Evolutionary conservation across 2,329 filamentous ascomycete genomes (phyloP).

Genomic region (Ophiostoma sp.): DNA sequence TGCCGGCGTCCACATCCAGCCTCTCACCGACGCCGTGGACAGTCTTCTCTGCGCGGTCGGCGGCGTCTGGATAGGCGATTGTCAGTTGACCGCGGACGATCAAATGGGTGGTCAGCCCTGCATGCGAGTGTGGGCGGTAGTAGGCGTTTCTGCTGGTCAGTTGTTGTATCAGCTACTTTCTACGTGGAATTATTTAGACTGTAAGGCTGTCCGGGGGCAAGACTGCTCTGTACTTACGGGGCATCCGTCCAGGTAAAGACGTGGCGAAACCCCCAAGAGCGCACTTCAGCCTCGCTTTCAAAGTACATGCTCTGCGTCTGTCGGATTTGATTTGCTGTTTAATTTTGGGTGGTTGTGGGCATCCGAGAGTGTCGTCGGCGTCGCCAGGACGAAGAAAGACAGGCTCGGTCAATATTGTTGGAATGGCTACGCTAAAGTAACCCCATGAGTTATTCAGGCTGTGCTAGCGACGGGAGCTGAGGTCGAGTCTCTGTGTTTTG

Average conservation of each 20-base stretch:
- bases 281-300: slow-evolving; percentile 56
- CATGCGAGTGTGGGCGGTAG: slow-evolving; percentile 63
- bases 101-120: slow-evolving; percentile 62
- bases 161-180: neutral
- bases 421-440: neutral
- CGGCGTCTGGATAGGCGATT: slow-evolving; percentile 60
- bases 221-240: slow-evolving; percentile 43
- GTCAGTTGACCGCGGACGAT: slow-evolving; percentile 61
- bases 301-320: slow-evolving; percentile 25
- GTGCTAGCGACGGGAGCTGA: neutral
- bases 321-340: neutral
- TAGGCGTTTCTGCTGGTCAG: slow-evolving; percentile 49
- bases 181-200: neutral
- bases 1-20: slow-evolving; percentile 60
- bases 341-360: neutral
- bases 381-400: neutral
- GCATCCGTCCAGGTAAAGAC: slow-evolving; percentile 69
- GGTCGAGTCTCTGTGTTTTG: neutral
- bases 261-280: slow-evolving; percentile 62
- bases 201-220: slow-evolving; percentile 9
- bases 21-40: slow-evolving; percentile 57
- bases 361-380: neutral
- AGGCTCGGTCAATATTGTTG: neutral
- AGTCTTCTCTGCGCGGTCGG: slow-evolving; percentile 40
- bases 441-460: neutral